A percentile compares a stretch with the other conserved stretches of the same genome.
Conservation (phyloP, 2,329 filamentous ascomycete species). For the Claviceps pusilla region DNA sequence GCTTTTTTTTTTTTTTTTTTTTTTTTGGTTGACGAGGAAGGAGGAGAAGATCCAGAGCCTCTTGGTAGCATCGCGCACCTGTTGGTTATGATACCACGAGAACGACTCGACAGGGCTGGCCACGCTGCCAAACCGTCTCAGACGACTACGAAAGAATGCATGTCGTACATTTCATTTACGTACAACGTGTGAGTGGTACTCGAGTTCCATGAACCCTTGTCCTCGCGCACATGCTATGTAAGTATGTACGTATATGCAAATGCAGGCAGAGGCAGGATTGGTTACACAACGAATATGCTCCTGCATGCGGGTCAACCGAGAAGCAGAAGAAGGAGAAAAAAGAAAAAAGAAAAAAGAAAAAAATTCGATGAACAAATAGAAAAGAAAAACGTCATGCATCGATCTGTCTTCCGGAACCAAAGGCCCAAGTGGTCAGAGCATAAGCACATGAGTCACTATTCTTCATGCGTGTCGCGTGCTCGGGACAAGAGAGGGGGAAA, state of each 20-base stretch:
- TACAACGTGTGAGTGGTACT: too few relatives aligned
- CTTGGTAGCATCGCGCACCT: too few relatives aligned
- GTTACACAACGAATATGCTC: not conserved
- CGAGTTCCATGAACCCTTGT: not conserved
- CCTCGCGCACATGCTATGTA: not conserved
- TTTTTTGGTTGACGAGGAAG: too few relatives aligned
- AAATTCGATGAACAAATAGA: too few relatives aligned
- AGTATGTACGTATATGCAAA: not conserved
- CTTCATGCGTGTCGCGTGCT: not conserved
- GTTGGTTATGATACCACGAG: too few relatives aligned
- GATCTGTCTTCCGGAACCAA: not conserved
- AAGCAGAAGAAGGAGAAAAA: not conserved
- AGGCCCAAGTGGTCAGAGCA: not conserved
- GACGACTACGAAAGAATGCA: too few relatives aligned
- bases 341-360: too few relatives aligned
- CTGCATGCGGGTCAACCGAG: not conserved
- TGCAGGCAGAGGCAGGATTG: not conserved
- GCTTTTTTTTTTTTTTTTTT: too few relatives aligned
- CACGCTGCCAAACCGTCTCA: not conserved
- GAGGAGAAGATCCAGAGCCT: too few relatives aligned
- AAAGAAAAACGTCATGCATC: not conserved
- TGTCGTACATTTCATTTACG: too few relatives aligned
- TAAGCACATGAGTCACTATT: not conserved
- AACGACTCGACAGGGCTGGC: too few relatives aligned
- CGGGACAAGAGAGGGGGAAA: too few relatives aligned